Evolutionary conservation across 768 basidiomycete genomes (phyloP).

Genomic region (Phaeolepiota aurea): DNA sequence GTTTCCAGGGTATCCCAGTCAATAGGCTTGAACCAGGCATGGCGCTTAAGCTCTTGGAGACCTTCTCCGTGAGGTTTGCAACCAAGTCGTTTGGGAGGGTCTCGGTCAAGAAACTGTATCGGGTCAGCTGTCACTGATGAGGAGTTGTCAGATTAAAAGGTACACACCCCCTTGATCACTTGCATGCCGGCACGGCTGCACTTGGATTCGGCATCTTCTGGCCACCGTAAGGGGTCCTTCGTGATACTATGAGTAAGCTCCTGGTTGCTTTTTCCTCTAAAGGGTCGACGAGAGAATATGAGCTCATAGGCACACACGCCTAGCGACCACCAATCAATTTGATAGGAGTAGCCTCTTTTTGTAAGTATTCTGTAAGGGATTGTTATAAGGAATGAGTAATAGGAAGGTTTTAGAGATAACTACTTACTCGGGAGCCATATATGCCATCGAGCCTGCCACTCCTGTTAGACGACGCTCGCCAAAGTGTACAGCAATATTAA

Average conservation of each 20-base stretch:
- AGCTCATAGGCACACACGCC: slow-evolving; percentile 92
- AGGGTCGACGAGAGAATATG: slow-evolving; percentile 85
- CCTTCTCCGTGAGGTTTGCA: slow-evolving; percentile 78
- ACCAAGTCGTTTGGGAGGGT: slow-evolving; percentile 71
- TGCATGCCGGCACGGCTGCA: slow-evolving; percentile 73
- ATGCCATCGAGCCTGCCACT: slow-evolving; percentile 97
- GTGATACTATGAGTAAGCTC: slow-evolving; percentile 90
- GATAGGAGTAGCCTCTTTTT: slow-evolving; percentile 90
- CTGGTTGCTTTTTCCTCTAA: slow-evolving; percentile 88
- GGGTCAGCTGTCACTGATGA: background rate
- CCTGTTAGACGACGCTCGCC: slow-evolving; percentile 82
- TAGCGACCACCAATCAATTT: slow-evolving; percentile 96
- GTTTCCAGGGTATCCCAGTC: slow-evolving; percentile 84
- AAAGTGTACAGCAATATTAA: slow-evolving; percentile 98
- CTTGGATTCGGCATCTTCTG: slow-evolving; percentile 78
- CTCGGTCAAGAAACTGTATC: slow-evolving; percentile 77
- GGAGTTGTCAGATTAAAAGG: background rate
- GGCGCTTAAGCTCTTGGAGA: slow-evolving; percentile 66
- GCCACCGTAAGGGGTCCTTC: slow-evolving; percentile 81
- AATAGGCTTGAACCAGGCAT: slow-evolving; percentile 83
- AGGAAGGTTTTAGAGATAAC: slow-evolving; percentile 3
- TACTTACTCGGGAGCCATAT: slow-evolving; percentile 84
- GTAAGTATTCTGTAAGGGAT: slow-evolving; percentile 52
- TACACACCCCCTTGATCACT: slow-evolving; percentile 70
- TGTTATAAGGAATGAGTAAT: slow-evolving; percentile 3